Percentiles rank a stretch among this genome's conserved stretches.
Conservation (phyloP, 805 yeast genomes). For the Wickerhamomyces canadensis region DNA sequence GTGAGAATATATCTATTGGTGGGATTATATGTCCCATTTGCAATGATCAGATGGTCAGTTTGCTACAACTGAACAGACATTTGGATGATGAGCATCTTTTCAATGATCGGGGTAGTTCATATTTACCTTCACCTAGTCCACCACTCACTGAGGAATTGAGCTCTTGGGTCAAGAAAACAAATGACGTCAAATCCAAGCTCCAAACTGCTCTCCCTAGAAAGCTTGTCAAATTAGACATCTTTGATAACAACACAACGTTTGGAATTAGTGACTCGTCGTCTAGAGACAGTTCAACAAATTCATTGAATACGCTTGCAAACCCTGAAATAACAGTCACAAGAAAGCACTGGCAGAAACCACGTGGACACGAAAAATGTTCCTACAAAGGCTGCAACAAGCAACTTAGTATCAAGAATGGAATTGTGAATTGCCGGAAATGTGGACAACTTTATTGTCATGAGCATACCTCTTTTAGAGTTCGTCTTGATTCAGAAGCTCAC, state of each 20-base stretch:
- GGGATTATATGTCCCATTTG: conserved; percentile 70
- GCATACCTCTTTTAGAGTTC: conserved; percentile 53
- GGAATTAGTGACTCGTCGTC: conserved; percentile 15
- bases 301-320: conserved; percentile 9
- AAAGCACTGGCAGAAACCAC: conserved; percentile 54
- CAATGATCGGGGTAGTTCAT: too few relatives aligned
- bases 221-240: conserved; percentile 41
- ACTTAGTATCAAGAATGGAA: conserved; percentile 48
- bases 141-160: conserved; percentile 30
- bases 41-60: conserved; percentile 46
- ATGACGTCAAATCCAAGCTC: conserved; percentile 33
- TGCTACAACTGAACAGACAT: conserved; percentile 58
- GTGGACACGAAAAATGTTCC: conserved; percentile 38
- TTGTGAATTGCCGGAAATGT: conserved; percentile 70
- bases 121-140: too few relatives aligned
- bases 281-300: conserved; percentile 8
- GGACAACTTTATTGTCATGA: conserved; percentile 63
- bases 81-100: conserved; percentile 61
- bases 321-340: conserved; percentile 36
- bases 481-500: conserved; percentile 41
- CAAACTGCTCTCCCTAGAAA: conserved; percentile 31
- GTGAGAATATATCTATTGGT: not conserved
- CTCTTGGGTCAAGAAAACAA: conserved; percentile 38
- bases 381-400: conserved; percentile 33
- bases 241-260: conserved; percentile 32